Base-by-base conservation (phyloP, 495 filamentous ascomycete genomes). In the Xylaria flabelliformis region DNA sequence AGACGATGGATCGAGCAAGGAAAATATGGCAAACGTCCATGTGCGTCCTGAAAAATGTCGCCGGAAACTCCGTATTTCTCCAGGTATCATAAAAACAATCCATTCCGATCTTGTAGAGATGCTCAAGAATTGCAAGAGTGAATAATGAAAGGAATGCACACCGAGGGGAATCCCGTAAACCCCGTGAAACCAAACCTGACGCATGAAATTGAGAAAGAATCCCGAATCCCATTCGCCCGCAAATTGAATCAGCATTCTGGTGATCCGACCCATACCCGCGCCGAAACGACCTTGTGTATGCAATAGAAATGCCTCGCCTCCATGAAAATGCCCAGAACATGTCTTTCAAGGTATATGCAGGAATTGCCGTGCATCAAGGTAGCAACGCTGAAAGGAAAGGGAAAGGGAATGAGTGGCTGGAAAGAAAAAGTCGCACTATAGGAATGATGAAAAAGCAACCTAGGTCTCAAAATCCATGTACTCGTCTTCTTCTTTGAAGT, bases 401-500 rank as follows among this genome's bases (percentile, higher is more conserved):
- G 69, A 77, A 80, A 73, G 62, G 63, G 71, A 77, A 80, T 68
- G 32, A 42, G 29, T 41, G 36, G 9, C 42, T 63, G 71, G 42
- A 75, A 74, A 69, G 72, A 41, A 46, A 41, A 46, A 26, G 21
- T 55, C 34, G 44, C 46, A 55, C 36, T 39, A n/a, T 9, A 36
- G 42, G 19, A 44, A 74, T 64, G 39, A 58, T 17, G 56, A 64
- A 69, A 55, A 69, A 36, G 42, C 6, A 5, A n/a, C 62, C 61
- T 3, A 78, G 78, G 59, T 65, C 0, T 72, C 70, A 51, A 84
- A 72, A 58, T 97, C 93, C 94, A 96, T 96, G 73, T 92, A 94
- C 77, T 95, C 93, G 74, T 97, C 94, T 79, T 97, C 94, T 77
- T 97, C 94, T 80, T 97, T 97, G 83, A 97, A 94, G 77, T 87